Conservation (phyloP, 306 rosid genomes). For the Rosa multiflora region DNA sequence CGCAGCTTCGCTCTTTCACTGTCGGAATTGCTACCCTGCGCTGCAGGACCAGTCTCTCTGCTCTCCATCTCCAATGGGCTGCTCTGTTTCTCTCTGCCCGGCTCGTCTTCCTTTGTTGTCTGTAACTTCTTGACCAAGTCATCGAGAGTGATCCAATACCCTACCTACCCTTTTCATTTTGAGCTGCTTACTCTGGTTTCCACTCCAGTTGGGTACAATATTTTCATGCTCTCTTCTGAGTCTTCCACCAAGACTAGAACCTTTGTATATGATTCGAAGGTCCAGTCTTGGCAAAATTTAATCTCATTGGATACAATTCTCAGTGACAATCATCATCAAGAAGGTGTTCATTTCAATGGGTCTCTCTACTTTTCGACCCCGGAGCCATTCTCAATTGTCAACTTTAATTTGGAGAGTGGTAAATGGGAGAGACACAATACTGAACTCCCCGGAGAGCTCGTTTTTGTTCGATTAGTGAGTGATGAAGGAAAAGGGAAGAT, state of each 20-base stretch:
- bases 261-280: constrained; percentile 50
- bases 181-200: constrained; percentile 65
- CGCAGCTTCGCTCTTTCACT: constrained; percentile 48
- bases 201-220: constrained; percentile 49
- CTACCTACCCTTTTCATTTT: constrained; percentile 42
- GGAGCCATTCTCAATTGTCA: constrained; percentile 64
- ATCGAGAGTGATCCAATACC: constrained; percentile 54
- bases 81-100: constrained; percentile 55
- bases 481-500: constrained; percentile 46
- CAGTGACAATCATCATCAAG: constrained; percentile 47
- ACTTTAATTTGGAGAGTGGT: constrained; percentile 62
- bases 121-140: constrained; percentile 60
- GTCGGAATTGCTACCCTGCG: constrained; percentile 39
- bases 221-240: constrained; percentile 47
- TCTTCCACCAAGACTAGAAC: constrained; percentile 32
- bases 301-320: constrained; percentile 39
- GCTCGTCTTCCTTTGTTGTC: constrained; percentile 53
- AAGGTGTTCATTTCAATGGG: constrained; percentile 48
- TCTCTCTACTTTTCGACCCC: constrained; percentile 61
- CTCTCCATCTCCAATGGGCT: constrained; percentile 69
- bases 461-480: constrained; percentile 65
- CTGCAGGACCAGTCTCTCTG: constrained; percentile 33
- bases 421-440: constrained; percentile 44
- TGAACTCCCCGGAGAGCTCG: constrained; percentile 46
- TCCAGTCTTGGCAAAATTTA: constrained; percentile 50